phyloP scores from a whole-genome alignment of 129 eudicot genomes.

The Gnaphalium uliginosum region DNA sequence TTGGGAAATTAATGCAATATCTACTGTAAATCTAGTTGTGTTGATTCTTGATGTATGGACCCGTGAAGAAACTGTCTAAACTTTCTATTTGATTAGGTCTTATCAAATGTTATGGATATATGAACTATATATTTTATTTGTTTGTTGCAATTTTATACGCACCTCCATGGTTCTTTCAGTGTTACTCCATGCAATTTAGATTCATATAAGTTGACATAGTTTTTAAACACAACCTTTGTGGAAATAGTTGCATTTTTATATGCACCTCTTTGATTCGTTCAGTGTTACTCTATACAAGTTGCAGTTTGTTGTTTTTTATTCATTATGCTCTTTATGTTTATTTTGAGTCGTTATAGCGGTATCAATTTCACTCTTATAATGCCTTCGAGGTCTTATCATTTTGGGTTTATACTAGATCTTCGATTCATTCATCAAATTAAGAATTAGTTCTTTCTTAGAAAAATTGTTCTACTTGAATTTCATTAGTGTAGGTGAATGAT shows the following conservation, averaged over 20 bases:
- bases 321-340: background rate
- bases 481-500: too few relatives aligned
- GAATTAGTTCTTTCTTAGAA: too few relatives aligned
- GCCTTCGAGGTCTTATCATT: too few relatives aligned
- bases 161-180: too few relatives aligned
- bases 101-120: background rate
- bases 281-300: background rate
- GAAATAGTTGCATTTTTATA: background rate
- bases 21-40: background rate
- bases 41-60: slow-evolving; percentile 6
- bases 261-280: background rate
- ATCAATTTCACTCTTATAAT: too few relatives aligned
- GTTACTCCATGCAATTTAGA: too few relatives aligned
- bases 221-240: background rate
- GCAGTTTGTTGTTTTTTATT: slow-evolving; percentile 1
- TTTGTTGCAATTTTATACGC: background rate
- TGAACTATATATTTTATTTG: background rate
- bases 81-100: background rate
- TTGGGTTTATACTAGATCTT: too few relatives aligned
- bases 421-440: too few relatives aligned
- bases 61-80: background rate
- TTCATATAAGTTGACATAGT: too few relatives aligned
- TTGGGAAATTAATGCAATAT: background rate
- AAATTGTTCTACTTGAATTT: too few relatives aligned
- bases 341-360: too few relatives aligned